Evolutionary conservation across 768 basidiomycete species (phyloP), one percentile per base, ranked within the genome.

Genomic region (Tylopilus balloui): DNA sequence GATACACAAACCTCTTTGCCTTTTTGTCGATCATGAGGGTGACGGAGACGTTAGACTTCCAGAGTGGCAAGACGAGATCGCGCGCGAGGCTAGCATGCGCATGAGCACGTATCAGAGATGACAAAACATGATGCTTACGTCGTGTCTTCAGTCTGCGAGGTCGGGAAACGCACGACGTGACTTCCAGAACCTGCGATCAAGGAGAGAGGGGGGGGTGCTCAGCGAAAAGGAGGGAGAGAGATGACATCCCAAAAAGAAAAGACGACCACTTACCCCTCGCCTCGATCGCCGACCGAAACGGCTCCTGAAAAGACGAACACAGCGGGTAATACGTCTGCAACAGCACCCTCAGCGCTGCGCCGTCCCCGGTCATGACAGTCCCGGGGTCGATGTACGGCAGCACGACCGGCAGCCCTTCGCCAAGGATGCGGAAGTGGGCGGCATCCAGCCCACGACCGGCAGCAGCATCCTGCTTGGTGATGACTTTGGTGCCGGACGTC

Each of bases 11-110:
- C 94, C 87, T 91, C 71, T 98, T 98, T 21, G 92, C 90, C 62
- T 88, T 88, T 69, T 98, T 99, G 70, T 98, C 93, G 46, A 96
- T 83, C 92, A 98, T 92, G 50, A 98, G 74, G 0, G 86, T 82
- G 45, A 95, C 64, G 0, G 92, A 95, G 12, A 83, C 81, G 50
- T 85, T 86, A 2, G 92, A 92, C 69, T 90, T 93, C 96, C 95
- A 98, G 44, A 98, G 78, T 0, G 96, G 95, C n/a, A 97, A 71
- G n/a, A 86, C 67, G 21, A 98, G 74, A 44, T 92, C 84, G 56
- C 89, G 82, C n/a, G 78, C 72, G 29, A 92, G 72, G 6, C 87
- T 92, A 19, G 27, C 1, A 15, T 19, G 14, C 10, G 7, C 10
- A 17, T 46, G 20, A 50, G 28, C 19, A 5, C 14, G 20, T 14